Evolutionary conservation across 495 filamentous ascomycete species (phyloP), one percentile per base, ranked within the genome.

Genomic region (Penicillium bialowiezense): DNA sequence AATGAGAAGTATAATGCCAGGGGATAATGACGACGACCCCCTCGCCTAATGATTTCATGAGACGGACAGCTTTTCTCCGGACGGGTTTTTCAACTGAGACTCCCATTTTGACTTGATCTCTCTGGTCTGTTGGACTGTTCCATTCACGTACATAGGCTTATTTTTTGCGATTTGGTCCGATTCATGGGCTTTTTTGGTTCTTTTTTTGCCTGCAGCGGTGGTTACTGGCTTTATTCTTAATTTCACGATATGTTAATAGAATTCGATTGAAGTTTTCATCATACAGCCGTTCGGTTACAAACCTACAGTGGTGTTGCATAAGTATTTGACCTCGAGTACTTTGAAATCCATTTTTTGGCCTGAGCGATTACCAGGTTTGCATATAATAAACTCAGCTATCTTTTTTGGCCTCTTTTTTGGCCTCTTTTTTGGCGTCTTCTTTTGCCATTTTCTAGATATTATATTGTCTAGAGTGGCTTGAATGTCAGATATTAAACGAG

Each of bases 1-100:
- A 86, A 86, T 62, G 83, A 86, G 59, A 81, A 80, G 63, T 84
- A 83, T 66, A 84, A 81, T 69, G 74, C 75, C n/a, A 77, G 78
- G 59, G 78, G 79, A 57, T 82, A 68, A 54, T 58, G 24, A 40
- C 37, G 39, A 23, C 24, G 26, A 33, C 18, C 15, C 24, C 24
- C 35, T 36, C 18, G 19, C 12, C 31, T 58, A 48, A 65, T 34
- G 62, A 65, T 60, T 42, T 56, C 44, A 63, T 54, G 59, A 62
- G 34, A 48, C 44, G 58, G 37, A 38, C 31, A 45, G 39, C 54
- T 50, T 59, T 48, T 29, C 23, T 48, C 37, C 24, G 50, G 40
- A 33, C 26, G 36, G 26, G 31, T 31, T 18, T 41, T 48, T 39
- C 37, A 54, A 50, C 39, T 8, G 23, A 26, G 8, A 3, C 23